Conservation (phyloP, 2,329 filamentous ascomycete species). For the Fusarium oligoseptatum region DNA sequence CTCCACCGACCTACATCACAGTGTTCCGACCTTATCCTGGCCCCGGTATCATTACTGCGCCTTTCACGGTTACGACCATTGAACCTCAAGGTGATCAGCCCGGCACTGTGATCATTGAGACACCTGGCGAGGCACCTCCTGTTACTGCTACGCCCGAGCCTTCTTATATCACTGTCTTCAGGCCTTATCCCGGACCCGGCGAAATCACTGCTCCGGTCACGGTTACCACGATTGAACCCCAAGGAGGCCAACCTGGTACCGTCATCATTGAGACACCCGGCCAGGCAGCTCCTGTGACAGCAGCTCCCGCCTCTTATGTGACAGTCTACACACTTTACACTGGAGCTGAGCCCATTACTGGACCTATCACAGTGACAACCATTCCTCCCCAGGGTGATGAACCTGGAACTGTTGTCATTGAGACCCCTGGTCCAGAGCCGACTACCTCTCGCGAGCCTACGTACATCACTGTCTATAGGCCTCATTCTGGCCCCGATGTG, state of each 20-base stretch:
- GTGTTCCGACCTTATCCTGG: conserved; percentile 30
- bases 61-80: conserved; percentile 23
- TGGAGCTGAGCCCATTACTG: conserved; percentile 19
- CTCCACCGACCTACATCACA: conserved; percentile 20
- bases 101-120: conserved; percentile 31
- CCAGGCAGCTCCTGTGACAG: not conserved
- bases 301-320: conserved; percentile 1
- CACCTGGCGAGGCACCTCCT: conserved; percentile 1
- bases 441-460: conserved; percentile 2
- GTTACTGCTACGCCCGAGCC: conserved; percentile 8
- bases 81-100: conserved; percentile 16
- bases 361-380: conserved; percentile 27
- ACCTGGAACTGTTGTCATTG: conserved; percentile 29
- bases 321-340: conserved; percentile 23
- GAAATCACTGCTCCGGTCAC: conserved; percentile 13
- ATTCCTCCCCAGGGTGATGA: conserved; percentile 17
- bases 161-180: conserved; percentile 11
- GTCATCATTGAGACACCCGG: conserved; percentile 27
- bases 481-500: conserved; percentile 18
- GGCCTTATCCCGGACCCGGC: conserved; percentile 1
- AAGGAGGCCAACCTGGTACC: conserved; percentile 23
- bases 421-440: conserved; percentile 27
- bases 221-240: conserved; percentile 24
- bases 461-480: conserved; percentile 31
- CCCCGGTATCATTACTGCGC: conserved; percentile 10